Conservation (phyloP, 2,329 filamentous ascomycete genomes). For the Sporothrix brasiliensis region DNA sequence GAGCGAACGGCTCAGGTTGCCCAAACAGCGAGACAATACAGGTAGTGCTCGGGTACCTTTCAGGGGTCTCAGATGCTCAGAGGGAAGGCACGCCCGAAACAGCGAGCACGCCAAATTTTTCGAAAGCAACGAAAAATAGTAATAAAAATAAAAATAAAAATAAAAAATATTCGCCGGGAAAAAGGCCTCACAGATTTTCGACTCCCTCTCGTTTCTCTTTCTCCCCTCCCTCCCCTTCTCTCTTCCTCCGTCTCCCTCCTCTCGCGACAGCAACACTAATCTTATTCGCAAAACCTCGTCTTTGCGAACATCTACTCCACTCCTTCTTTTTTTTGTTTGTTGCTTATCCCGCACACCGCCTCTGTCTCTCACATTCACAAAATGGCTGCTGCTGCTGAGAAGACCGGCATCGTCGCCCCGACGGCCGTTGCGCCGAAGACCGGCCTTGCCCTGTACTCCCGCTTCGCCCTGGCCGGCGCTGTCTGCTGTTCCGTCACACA, state of each 20-base stretch:
- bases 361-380: slow-evolving; percentile 39
- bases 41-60: slow-evolving; percentile 6
- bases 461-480: slow-evolving; percentile 96
- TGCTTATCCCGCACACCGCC: slow-evolving; percentile 36
- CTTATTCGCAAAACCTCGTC: slow-evolving; percentile 7
- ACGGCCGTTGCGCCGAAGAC: slow-evolving; percentile 47
- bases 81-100: neutral
- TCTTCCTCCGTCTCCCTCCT: slow-evolving; percentile 30
- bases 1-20: neutral
- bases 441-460: slow-evolving; percentile 77
- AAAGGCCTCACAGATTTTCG: slow-evolving; percentile 33
- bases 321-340: slow-evolving; percentile 39
- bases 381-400: slow-evolving; percentile 55
- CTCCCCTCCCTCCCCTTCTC: slow-evolving; percentile 27
- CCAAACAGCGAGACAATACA: neutral
- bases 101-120: slow-evolving; percentile 11
- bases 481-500: slow-evolving; percentile 98
- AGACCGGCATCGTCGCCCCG: slow-evolving; percentile 49
- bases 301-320: slow-evolving; percentile 37
- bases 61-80: slow-evolving; percentile 7
- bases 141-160: slow-evolving; percentile 26
- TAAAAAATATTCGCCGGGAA: slow-evolving; percentile 24
- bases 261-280: slow-evolving; percentile 24
- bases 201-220: slow-evolving; percentile 23
- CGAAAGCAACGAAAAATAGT: neutral